Percentiles rank a stretch among this genome's conserved stretches.
These are phyloP conservation scores for Royoungia palumana DNA, from an alignment of 768 basidiomycete species.

Conservation along the genomic window DNA sequence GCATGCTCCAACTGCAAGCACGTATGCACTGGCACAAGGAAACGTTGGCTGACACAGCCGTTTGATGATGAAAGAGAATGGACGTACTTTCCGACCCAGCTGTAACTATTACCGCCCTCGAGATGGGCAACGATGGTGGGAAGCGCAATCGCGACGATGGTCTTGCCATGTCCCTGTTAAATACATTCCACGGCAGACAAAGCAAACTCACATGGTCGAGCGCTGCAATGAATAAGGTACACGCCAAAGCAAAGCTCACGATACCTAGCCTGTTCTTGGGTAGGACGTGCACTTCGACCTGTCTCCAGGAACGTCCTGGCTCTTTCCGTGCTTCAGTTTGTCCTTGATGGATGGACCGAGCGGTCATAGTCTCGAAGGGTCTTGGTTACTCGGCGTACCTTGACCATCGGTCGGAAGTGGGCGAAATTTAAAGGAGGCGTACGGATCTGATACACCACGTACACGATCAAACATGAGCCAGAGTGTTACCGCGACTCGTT, in stretches of 20 bases:
- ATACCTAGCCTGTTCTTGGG: conserved; percentile 30
- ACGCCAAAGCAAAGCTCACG: conserved; percentile 25
- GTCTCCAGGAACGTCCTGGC: conserved; percentile 50
- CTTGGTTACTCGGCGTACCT: background rate
- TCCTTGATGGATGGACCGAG: background rate
- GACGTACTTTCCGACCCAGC: conserved; percentile 66
- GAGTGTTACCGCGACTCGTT: too few relatives aligned
- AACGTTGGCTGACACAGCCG: background rate
- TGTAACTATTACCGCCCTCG: conserved; percentile 59
- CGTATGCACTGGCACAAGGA: conserved; percentile 52
- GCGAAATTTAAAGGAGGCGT: too few relatives aligned
- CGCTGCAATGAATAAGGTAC: conserved; percentile 38
- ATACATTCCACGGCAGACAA: background rate
- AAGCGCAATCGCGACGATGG: conserved; percentile 65
- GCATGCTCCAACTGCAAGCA: conserved; percentile 63
- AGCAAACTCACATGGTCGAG: conserved; percentile 48
- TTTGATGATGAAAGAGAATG: background rate
- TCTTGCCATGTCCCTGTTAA: conserved; percentile 31
- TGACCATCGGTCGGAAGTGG: too few relatives aligned
- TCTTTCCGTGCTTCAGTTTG: background rate
- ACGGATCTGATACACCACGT: too few relatives aligned
- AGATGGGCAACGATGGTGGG: conserved; percentile 65
- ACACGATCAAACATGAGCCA: too few relatives aligned
- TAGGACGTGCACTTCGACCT: conserved; percentile 48
- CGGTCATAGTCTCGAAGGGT: background rate